Base-by-base conservation (phyloP, 768 basidiomycete species). In the Tephrocybe sp. region DNA sequence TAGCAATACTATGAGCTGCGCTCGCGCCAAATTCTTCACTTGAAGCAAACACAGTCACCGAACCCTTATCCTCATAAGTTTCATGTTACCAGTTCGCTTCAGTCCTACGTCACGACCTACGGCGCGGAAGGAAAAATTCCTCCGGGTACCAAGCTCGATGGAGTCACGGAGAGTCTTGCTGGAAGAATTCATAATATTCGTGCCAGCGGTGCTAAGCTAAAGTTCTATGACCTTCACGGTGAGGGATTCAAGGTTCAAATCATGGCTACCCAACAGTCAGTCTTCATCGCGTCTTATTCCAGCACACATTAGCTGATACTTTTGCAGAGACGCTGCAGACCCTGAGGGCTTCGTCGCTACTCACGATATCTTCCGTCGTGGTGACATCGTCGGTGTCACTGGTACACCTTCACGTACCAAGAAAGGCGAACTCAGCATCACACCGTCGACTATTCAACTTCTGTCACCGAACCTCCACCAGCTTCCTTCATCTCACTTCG, bases 31-130 rank as follows among this genome's bases (percentile, higher is more conserved):
- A 93, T 99, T 60, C 80, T 84, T 55, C 82, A 84, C 57, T 81
- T 99, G 54, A 87, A 91, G 69, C 77, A 85, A 63, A 88, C 89
- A 23, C 87, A 88, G 65, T 68, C 79, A 6, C 95, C 94, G 2
- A 89, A 94, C 66, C 97, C 97, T 2, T 99, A 98, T 74, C 97
- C 97, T 6, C 97, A 99, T 85, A 99, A 99, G 82, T 99, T 99
- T 73, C 68, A 95, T 57, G 94, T 97, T 18, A 74, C 86, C 49
- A 74, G 69, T 53, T 91, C 91, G 7, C 74, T 99, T 62, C 71
- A 82, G 2, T 62, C 71, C 4, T 99, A 85, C 70, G 79, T 98
- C 65, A 65, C 75, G 4, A 69, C 78, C 47, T 98, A 91, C 60
- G 88, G 89, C 22, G 19, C 58, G 7, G 87, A 91, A 42, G 89